Evolutionary conservation across 2,329 filamentous ascomycete species (phyloP).

Genomic region (Pseudopithomyces maydicus): DNA sequence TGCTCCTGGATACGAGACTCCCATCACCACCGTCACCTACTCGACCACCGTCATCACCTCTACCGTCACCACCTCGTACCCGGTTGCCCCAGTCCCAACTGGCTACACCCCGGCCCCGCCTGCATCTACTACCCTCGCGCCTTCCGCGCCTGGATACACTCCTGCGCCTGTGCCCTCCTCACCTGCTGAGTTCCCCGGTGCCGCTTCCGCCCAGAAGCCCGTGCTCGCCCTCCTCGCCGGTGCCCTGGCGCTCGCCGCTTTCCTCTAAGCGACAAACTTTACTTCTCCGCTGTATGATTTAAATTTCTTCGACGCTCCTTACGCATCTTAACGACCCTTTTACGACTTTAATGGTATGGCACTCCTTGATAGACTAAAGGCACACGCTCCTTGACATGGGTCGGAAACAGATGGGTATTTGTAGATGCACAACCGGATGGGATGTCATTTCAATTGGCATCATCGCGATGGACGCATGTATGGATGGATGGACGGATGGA

Average conservation of each 20-base stretch:
- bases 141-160: slow-evolving; percentile 1
- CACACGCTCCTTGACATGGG: slow-evolving; percentile 5
- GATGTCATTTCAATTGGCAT: background rate
- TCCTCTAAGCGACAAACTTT: slow-evolving; percentile 6
- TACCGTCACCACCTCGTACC: slow-evolving; percentile 17
- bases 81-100: slow-evolving; percentile 15
- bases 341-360: slow-evolving; percentile 5
- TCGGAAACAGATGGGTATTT: background rate
- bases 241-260: slow-evolving; percentile 15
- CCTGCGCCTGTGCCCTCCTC: slow-evolving; percentile 1
- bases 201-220: slow-evolving; percentile 16
- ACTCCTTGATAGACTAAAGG: slow-evolving; percentile 5
- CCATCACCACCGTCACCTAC: slow-evolving; percentile 3
- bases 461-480: background rate
- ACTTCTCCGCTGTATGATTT: slow-evolving; percentile 1
- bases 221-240: slow-evolving; percentile 16
- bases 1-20: background rate
- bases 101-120: slow-evolving; percentile 10
- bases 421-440: background rate
- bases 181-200: slow-evolving; percentile 17
- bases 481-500: background rate
- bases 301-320: slow-evolving; percentile 5
- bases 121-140: background rate
- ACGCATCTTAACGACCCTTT: background rate
- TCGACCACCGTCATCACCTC: slow-evolving; percentile 16